phyloP scores from a whole-genome alignment of 176 grass and related monocot genomes.

The Hordeum vulgare region DNA sequence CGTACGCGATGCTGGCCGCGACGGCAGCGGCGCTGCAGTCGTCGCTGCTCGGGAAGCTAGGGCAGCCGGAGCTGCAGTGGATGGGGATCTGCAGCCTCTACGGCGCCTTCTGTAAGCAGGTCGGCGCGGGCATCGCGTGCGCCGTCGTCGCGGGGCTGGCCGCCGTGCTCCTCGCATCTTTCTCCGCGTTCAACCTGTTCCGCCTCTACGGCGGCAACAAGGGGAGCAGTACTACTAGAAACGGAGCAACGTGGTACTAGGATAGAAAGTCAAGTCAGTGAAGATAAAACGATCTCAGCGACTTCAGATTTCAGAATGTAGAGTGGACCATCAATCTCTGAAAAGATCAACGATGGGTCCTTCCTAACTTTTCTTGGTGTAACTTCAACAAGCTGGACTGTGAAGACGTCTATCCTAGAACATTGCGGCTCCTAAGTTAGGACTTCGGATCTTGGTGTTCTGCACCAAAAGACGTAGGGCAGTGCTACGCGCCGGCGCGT shows the following conservation, averaged over 20 bases:
- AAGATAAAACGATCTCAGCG: not conserved
- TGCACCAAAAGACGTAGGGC: not conserved
- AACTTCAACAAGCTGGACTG: not conserved
- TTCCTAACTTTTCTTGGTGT: no score
- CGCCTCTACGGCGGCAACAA: conserved; percentile 54
- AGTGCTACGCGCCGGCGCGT: no score
- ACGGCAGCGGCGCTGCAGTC: conserved; percentile 58
- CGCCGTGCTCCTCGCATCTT: conserved; percentile 30
- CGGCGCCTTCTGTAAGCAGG: conserved; percentile 61
- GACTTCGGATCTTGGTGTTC: not conserved
- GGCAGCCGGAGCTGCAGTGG: conserved; percentile 75
- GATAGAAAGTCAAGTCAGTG: not conserved
- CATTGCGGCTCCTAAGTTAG: not conserved
- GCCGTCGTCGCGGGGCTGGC: conserved; percentile 40
- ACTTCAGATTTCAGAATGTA: not conserved
- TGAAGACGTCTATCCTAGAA: not conserved
- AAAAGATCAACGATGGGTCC: not conserved
- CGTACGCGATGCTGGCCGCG: conserved; percentile 53
- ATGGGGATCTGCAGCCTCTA: conserved; percentile 73
- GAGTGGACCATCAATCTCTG: not conserved
- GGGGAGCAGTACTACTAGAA: not conserved
- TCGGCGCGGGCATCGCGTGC: conserved; percentile 38
- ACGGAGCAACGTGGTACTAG: not conserved
- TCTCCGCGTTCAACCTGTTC: conserved; percentile 89
- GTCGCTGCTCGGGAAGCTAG: conserved; percentile 42